These are phyloP conservation scores for Colletotrichum sp. DNA, from an alignment of 2,329 filamentous ascomycete species.

Conservation along the genomic window DNA sequence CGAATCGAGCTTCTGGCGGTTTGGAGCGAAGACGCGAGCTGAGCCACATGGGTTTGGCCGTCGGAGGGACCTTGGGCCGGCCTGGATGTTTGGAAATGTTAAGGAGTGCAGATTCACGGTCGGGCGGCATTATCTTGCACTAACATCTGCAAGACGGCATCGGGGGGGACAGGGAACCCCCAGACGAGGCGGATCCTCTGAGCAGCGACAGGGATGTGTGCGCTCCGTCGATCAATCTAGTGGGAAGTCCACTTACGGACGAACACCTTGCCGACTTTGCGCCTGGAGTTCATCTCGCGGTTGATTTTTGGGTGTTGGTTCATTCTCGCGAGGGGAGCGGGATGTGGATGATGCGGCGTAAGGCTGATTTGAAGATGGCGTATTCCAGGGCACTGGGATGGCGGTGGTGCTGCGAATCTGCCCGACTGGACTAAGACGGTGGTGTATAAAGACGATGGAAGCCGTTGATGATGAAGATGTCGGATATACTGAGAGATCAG, in stretches of 20 bases:
- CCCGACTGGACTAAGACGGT: background rate
- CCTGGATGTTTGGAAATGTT: background rate
- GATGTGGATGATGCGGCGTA: background rate
- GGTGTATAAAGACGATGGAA: background rate
- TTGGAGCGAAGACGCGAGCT: background rate
- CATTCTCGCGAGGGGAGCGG: background rate
- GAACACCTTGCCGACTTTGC: background rate
- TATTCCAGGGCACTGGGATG: background rate
- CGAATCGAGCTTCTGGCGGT: background rate
- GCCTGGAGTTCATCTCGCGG: background rate
- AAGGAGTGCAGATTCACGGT: rapidly evolving
- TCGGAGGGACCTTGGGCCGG: background rate
- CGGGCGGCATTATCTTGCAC: background rate
- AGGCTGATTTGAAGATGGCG: background rate
- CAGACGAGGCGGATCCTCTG: background rate
- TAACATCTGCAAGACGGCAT: background rate
- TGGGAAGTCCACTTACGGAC: background rate
- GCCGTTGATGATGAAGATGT: background rate
- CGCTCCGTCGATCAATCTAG: background rate
- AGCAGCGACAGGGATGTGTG: background rate
- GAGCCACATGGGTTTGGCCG: background rate
- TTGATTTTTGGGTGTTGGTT: background rate
- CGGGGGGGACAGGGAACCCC: background rate
- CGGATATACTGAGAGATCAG: background rate
- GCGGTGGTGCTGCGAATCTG: background rate